Evolutionary conservation across 2,329 filamentous ascomycete genomes (phyloP), one percentile per base, ranked within the genome.

Genomic region (Exophiala bonariae): DNA sequence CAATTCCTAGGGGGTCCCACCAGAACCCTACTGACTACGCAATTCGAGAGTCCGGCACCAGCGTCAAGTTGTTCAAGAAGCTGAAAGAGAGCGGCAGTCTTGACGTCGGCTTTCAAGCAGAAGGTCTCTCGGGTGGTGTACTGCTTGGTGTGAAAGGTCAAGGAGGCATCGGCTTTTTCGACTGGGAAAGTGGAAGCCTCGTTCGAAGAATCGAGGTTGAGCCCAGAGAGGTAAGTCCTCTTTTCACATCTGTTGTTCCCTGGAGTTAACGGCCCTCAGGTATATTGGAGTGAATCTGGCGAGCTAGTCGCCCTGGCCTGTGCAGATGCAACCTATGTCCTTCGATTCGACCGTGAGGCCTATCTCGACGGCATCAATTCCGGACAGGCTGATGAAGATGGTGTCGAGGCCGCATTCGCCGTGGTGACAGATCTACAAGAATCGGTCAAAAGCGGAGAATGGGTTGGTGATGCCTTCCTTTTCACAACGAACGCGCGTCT

Each of bases 381-480:
- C 22, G 92, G 89, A 3, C 79, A 90, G 59, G 83, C 89, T 6
- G 92, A 97, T 47, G 83, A 86, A 58, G 92, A 96, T 66, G 93
- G 93, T 47, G 92, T 96, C 4, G 93, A 99, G 74, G 81, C 91
- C 18, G 93, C 93, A 4, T 96, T 99, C 59, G 93, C 97, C 64
- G 87, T 97, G 20, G 88, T 97, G 44, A 96, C 91, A 18, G 93
- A 97, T 66, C 90, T 96, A 63, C 92, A 86, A 64, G 93, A 97
- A 72, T 88, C 80, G 55, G 90, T 97, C 41, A 87, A 89, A 56
- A 96, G 92, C 16, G 93, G 92, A 59, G 88, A 95, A 73, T 99
- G 93, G 93, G 88, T 99, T 47, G 93, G 93, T 54, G 93, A 99
- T 73, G 96, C 92, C 75, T 96, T 99, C 78, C 91, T 97, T 67